phyloP scores from a whole-genome alignment of 169 alveolate genomes.

The Plasmodium reichenowi region DNA sequence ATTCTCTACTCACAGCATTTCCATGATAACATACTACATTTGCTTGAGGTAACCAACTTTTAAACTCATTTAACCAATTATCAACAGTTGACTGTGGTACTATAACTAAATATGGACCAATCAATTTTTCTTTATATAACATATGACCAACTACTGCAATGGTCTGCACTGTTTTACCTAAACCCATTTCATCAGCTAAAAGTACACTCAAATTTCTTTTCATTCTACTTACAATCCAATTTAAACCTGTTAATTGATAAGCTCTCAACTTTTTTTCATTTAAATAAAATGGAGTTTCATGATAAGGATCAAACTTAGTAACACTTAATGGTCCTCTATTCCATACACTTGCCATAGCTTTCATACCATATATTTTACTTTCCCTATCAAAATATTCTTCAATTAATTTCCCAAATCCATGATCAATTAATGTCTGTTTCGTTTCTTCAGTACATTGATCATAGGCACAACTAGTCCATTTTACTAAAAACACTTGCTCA shows the following conservation, averaged over 20 bases:
- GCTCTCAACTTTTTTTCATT: conserved; percentile 90
- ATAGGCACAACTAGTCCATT: conserved; percentile 92
- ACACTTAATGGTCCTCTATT: conserved; percentile 87
- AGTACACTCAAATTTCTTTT: conserved; percentile 94
- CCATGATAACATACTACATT: conserved; percentile 95
- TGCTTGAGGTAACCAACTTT: conserved; percentile 94
- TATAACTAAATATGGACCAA: conserved; percentile 94
- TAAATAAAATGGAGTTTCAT: conserved; percentile 90
- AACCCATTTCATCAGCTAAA: conserved; percentile 97
- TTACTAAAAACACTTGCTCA: conserved; percentile 86
- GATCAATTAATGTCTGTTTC: conserved; percentile 87
- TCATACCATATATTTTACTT: conserved; percentile 84
- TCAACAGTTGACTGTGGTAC: conserved; percentile 97
- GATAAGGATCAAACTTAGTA: conserved; percentile 91
- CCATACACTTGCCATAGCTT: conserved; percentile 85
- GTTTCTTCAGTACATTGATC: conserved; percentile 94
- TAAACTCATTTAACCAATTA: conserved; percentile 96
- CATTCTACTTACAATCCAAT: conserved; percentile 96
- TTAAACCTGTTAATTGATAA: conserved; percentile 95
- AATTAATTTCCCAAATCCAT: conserved; percentile 85
- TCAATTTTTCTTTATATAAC: conserved; percentile 87
- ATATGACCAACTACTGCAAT: conserved; percentile 94
- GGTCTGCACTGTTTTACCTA: conserved; percentile 96
- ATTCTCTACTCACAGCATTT: conserved; percentile 92
- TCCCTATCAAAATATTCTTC: conserved; percentile 87